Evolutionary conservation across 148 eudicot genomes (phyloP).

Genomic region (Vaccinium darrowii): DNA sequence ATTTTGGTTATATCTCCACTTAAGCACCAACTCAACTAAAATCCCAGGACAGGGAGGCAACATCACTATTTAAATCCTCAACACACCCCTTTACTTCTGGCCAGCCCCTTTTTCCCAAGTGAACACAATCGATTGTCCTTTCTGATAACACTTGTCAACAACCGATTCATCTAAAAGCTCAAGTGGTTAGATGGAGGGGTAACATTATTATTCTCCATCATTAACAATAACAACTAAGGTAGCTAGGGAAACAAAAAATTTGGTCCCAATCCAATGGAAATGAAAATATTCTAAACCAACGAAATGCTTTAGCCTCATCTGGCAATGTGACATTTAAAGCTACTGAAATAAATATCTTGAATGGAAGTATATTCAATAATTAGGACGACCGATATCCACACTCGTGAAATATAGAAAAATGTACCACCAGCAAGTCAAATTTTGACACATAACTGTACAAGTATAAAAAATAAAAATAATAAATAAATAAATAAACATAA

Average conservation of each 20-base stretch:
- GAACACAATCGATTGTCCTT: too few species aligned
- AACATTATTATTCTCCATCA: not conserved
- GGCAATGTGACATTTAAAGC: not conserved
- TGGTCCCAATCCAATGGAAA: constrained; percentile 6
- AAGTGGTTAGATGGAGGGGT: not conserved
- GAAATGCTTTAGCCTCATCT: not conserved
- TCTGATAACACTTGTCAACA: too few species aligned
- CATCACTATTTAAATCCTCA: too few species aligned
- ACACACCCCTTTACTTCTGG: too few species aligned
- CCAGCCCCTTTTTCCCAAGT: too few species aligned
- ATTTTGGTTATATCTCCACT: not conserved
- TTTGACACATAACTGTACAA: not conserved
- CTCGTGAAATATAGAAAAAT: not conserved
- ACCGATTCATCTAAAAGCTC: not conserved
- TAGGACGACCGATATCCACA: not conserved
- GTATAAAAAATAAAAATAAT: not conserved
- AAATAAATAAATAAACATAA: not conserved
- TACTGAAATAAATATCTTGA: not conserved
- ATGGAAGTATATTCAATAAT: not conserved
- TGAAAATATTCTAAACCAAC: not conserved
- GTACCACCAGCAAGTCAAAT: not conserved
- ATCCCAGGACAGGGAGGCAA: too few species aligned
- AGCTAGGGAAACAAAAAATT: not conserved
- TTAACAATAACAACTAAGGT: not conserved
- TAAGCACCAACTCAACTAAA: not conserved